phyloP scores from a whole-genome alignment of 192 early-diverging fungal species.

The Lobosporangium transversale region DNA sequence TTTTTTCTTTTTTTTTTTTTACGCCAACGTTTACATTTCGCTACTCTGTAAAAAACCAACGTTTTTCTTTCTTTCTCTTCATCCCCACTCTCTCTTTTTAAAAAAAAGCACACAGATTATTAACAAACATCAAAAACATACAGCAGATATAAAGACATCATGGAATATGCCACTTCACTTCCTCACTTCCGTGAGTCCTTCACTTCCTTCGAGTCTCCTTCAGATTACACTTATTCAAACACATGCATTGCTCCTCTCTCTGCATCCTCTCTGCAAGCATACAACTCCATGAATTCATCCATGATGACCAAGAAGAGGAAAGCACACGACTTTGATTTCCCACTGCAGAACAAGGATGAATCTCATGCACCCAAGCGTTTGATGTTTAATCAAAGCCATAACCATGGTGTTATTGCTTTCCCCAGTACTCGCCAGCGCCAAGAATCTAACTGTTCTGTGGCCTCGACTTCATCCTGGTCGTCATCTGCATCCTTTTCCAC shows the following conservation, averaged over 20 bases:
- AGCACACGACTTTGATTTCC: slow-evolving; percentile 2
- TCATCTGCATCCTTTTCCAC: slow-evolving; percentile 30
- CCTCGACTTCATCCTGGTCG: slow-evolving; percentile 40
- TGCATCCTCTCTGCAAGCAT: slow-evolving; percentile 30
- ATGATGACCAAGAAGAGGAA: slow-evolving; percentile 14
- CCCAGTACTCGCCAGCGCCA: slow-evolving; percentile 26
- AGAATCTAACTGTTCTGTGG: slow-evolving; percentile 36
- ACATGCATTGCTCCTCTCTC: slow-evolving; percentile 30
- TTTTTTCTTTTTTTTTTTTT: not conserved
- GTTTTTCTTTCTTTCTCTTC: not conserved
- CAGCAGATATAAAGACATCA: no score
- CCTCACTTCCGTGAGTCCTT: slow-evolving; percentile 37
- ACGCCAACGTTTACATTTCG: no score
- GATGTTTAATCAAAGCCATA: slow-evolving; percentile 11
- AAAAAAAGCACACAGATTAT: not conserved
- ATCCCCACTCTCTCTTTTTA: no score
- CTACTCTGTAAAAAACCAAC: not conserved
- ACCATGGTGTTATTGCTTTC: slow-evolving; percentile 1
- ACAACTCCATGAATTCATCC: slow-evolving; percentile 11
- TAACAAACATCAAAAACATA: no score
- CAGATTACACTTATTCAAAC: not conserved
- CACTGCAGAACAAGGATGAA: not conserved
- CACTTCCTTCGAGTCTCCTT: slow-evolving; percentile 6
- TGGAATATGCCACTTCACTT: slow-evolving; percentile 29
- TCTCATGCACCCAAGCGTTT: slow-evolving; percentile 7